A percentile compares a stretch with the other conserved stretches of the same genome.
phyloP scores from a whole-genome alignment of 805 yeast species.

The fission yeast (Schizosaccharomyces pombe) region ASM294v3 CU329670.1:896001-896500 shows the following conservation, averaged over 20 bases:
- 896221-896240: slow-evolving; percentile 76
- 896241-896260: slow-evolving; percentile 79
- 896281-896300: slow-evolving; percentile 82
- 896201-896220: slow-evolving; percentile 78
- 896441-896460: too few relatives aligned
- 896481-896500: too few relatives aligned
- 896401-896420: too few relatives aligned
- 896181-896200: slow-evolving; percentile 29
- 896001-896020: neutral
- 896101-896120: slow-evolving; percentile 8
- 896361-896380: slow-evolving; percentile 72
- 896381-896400: slow-evolving; percentile 7
- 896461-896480: too few relatives aligned
- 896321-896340: slow-evolving; percentile 89
- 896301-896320: slow-evolving; percentile 86
- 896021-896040: slow-evolving; percentile 13
- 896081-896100: slow-evolving; percentile 71
- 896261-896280: slow-evolving; percentile 94
- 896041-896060: slow-evolving; percentile 55
- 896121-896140: slow-evolving; percentile 18
- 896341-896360: slow-evolving; percentile 69
- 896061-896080: slow-evolving; percentile 42
- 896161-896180: slow-evolving; percentile 16
- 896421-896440: too few relatives aligned
- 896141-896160: slow-evolving; percentile 15